phyloP scores from a whole-genome alignment of 768 basidiomycete species.

The Kwoniella newhampshirensis region DNA sequence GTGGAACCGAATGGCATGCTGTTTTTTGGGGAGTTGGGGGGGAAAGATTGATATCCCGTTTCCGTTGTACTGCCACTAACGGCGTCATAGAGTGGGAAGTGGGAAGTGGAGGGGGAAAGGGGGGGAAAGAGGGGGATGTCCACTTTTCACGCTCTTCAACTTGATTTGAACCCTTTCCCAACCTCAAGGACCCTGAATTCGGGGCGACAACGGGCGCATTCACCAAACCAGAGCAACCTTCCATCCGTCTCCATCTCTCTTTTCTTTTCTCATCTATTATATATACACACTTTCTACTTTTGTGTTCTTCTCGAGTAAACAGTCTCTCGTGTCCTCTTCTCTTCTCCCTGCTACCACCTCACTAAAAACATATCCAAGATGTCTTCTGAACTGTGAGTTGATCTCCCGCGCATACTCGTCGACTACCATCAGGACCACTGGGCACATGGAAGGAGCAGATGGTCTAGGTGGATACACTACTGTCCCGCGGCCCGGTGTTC shows the following conservation, averaged over 20 bases:
- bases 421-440: too few relatives aligned
- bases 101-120: neutral
- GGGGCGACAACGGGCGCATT: too few relatives aligned
- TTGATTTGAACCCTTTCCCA: too few relatives aligned
- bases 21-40: conserved; percentile 8
- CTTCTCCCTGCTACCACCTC: conserved; percentile 14
- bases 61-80: conserved; percentile 10
- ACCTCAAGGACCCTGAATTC: conserved; percentile 18
- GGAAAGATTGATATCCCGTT: too few relatives aligned
- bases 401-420: too few relatives aligned
- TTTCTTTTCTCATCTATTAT: too few relatives aligned
- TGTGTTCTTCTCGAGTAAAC: conserved; percentile 5
- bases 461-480: too few relatives aligned
- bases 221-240: neutral
- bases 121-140: too few relatives aligned
- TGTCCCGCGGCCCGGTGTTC: too few relatives aligned
- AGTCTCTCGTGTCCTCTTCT: conserved; percentile 3
- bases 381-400: conserved; percentile 47
- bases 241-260: conserved; percentile 1
- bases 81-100: conserved; percentile 13
- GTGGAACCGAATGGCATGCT: too few relatives aligned
- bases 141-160: too few relatives aligned
- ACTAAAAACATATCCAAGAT: conserved; percentile 25
- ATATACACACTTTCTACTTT: neutral
- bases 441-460: too few relatives aligned